Evolutionary conservation across 2,329 filamentous ascomycete genomes (phyloP).

Genomic region (Penicillium sclerotiorum): DNA sequence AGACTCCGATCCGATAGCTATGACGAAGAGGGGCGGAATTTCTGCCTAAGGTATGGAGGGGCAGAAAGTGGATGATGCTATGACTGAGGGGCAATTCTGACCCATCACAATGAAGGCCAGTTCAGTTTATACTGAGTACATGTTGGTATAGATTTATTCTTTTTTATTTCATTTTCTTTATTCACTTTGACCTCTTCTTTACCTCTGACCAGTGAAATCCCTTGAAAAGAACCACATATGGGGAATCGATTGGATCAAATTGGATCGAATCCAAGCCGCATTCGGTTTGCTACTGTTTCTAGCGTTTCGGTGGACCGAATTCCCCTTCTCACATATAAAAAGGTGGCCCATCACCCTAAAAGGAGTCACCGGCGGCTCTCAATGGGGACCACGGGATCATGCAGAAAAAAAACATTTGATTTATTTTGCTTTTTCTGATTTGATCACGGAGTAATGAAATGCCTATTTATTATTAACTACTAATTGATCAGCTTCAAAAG

Average conservation of each 20-base stretch:
- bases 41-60: slow-evolving; percentile 5
- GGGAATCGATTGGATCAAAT: not conserved
- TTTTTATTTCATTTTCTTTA: no score
- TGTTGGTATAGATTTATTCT: not conserved
- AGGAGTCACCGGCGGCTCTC: slow-evolving; percentile 22
- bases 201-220: not conserved
- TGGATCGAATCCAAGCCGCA: slow-evolving; percentile 1
- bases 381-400: slow-evolving; percentile 11
- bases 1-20: slow-evolving; percentile 7
- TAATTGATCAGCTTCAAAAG: not conserved
- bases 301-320: slow-evolving; percentile 5
- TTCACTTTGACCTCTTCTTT: no score
- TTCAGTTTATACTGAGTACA: slow-evolving; percentile 9
- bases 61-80: slow-evolving; percentile 21
- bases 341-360: slow-evolving; percentile 20
- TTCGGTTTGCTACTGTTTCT: slow-evolving; percentile 4
- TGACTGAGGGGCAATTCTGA: slow-evolving; percentile 18
- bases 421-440: not conserved
- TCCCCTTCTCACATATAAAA: slow-evolving; percentile 1
- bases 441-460: not conserved
- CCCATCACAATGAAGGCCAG: not conserved
- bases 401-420: slow-evolving; percentile 8
- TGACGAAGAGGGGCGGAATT: slow-evolving; percentile 1
- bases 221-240: no score
- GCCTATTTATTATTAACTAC: not conserved